Evolutionary conservation across 1,139 yeast species (phyloP).

Genomic region (Eremothecium gossypii): DNA sequence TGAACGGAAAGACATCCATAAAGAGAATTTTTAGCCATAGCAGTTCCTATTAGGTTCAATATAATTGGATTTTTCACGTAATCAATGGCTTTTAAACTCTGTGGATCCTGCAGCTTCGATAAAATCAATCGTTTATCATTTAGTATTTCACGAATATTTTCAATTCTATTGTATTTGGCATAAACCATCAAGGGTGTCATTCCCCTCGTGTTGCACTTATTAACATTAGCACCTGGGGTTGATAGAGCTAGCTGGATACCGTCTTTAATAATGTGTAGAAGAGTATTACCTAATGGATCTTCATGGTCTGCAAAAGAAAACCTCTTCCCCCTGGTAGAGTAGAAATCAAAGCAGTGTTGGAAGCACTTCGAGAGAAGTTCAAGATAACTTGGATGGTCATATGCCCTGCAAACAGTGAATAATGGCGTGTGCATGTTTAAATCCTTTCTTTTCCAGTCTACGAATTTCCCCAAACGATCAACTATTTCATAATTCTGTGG

Average conservation of each 20-base stretch:
- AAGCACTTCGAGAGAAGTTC: slow-evolving; percentile 42
- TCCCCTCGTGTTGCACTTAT: slow-evolving; percentile 49
- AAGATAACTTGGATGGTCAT: slow-evolving; percentile 63
- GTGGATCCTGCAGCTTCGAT: slow-evolving; percentile 28
- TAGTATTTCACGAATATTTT: slow-evolving; percentile 44
- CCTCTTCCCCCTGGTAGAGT: slow-evolving; percentile 22
- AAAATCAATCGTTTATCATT: slow-evolving; percentile 40
- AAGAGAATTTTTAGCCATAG: slow-evolving; percentile 10
- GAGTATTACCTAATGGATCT: slow-evolving; percentile 64
- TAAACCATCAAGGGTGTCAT: slow-evolving; percentile 65
- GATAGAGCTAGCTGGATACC: slow-evolving; percentile 37
- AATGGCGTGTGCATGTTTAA: slow-evolving; percentile 68
- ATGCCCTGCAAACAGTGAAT: slow-evolving; percentile 65
- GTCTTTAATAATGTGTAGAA: slow-evolving; percentile 60
- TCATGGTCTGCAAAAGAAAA: slow-evolving; percentile 50
- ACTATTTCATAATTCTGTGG: slow-evolving; percentile 51
- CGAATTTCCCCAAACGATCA: slow-evolving; percentile 43
- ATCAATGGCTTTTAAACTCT: slow-evolving; percentile 40
- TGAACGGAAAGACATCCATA: slow-evolving; percentile 12
- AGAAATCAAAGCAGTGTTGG: slow-evolving; percentile 37
- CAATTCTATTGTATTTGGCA: slow-evolving; percentile 59
- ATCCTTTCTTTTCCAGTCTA: slow-evolving; percentile 70
- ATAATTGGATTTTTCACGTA: slow-evolving; percentile 37
- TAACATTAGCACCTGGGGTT: slow-evolving; percentile 42
- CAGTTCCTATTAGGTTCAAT: slow-evolving; percentile 13